These are phyloP conservation scores for Allium sativum DNA, from an alignment of 106 monocot species.

Conservation along the genomic window DNA sequence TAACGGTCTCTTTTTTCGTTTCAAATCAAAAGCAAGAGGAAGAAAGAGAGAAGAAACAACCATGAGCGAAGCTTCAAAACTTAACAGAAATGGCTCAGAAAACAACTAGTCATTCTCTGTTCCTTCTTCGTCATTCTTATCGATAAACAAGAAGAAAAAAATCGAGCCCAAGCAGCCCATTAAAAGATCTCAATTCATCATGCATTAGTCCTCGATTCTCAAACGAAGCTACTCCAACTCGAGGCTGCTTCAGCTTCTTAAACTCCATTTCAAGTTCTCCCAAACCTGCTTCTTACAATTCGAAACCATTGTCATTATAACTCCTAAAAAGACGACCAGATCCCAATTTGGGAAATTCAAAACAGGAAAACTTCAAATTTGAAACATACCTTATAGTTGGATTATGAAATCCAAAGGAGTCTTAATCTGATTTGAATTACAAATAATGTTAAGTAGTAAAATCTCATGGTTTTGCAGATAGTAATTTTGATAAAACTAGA, in stretches of 20 bases:
- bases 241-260: slow-evolving; percentile 24
- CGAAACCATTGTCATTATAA: not conserved
- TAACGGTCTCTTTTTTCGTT: too few relatives aligned
- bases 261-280: slow-evolving; percentile 22
- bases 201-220: slow-evolving; percentile 8
- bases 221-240: slow-evolving; percentile 6
- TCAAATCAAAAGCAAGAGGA: not conserved
- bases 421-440: too few relatives aligned
- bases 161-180: slow-evolving; percentile 22
- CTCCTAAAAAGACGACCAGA: not conserved
- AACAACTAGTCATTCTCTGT: not conserved
- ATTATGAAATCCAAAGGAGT: too few relatives aligned
- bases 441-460: too few relatives aligned
- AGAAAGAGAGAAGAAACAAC: not conserved
- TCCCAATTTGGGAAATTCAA: slow-evolving; percentile 7
- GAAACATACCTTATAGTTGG: too few relatives aligned
- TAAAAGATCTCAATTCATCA: slow-evolving; percentile 24
- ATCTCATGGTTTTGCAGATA: too few relatives aligned
- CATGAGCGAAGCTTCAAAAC: slow-evolving; percentile 24
- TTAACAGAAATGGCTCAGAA: slow-evolving; percentile 6
- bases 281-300: slow-evolving; percentile 12
- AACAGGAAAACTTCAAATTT: slow-evolving; percentile 11
- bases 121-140: not conserved
- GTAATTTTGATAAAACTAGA: too few relatives aligned
- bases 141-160: slow-evolving; percentile 10